Percentiles rank a stretch among this genome's conserved stretches.
Conservation (phyloP, 441 rosid species). For the Eutrema salsugineum region DNA sequence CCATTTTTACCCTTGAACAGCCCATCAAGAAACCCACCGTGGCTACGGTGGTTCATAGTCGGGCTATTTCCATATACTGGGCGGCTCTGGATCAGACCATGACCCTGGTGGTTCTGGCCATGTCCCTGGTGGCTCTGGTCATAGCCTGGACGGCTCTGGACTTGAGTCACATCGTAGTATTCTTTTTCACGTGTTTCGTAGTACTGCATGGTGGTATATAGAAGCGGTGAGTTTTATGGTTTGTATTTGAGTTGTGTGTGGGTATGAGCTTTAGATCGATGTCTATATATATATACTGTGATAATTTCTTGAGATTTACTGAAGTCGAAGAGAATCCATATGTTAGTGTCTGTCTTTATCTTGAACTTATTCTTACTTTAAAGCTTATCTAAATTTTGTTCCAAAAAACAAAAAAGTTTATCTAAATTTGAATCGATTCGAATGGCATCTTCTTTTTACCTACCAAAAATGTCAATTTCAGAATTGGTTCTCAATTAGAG, state of each 20-base stretch:
- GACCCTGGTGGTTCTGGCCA: background rate
- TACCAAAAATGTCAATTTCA: slow-evolving; percentile 17
- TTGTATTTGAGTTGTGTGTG: slow-evolving; percentile 9
- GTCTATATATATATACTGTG: slow-evolving; percentile 9
- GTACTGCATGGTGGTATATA: slow-evolving; percentile 19
- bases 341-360: background rate
- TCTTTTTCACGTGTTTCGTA: slow-evolving; percentile 23
- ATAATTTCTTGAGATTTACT: background rate
- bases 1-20: slow-evolving; percentile 26
- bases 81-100: background rate
- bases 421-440: slow-evolving; percentile 17
- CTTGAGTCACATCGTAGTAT: slow-evolving; percentile 17
- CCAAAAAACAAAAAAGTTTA: too few relatives aligned
- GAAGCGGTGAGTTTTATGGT: slow-evolving; percentile 3
- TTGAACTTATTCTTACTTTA: slow-evolving; percentile 11
- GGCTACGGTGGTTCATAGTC: slow-evolving; percentile 26
- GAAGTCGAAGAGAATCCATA: background rate
- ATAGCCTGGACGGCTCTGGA: background rate
- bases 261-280: background rate
- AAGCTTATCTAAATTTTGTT: background rate
- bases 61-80: slow-evolving; percentile 24
- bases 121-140: background rate
- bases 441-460: slow-evolving; percentile 9
- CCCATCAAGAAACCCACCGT: slow-evolving; percentile 32
- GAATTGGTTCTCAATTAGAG: slow-evolving; percentile 20